Evolutionary conservation across 1,139 yeast genomes (phyloP).

Genomic region (Pichia sp.): DNA sequence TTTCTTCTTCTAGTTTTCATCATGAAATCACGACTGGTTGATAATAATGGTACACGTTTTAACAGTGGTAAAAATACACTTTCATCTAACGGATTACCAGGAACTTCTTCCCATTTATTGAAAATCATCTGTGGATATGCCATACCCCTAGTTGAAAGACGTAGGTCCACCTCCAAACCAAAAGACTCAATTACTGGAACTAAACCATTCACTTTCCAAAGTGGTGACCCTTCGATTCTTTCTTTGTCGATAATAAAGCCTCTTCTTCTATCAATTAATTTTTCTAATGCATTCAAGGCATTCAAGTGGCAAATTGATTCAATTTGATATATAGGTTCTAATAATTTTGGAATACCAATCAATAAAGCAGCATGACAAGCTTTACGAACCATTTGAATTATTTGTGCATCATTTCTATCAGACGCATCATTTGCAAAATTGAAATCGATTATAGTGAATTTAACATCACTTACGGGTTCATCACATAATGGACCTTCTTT

Average conservation of each 20-base stretch:
- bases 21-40: slow-evolving; percentile 82
- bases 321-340: slow-evolving; percentile 79
- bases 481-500: slow-evolving; percentile 89
- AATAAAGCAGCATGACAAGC: slow-evolving; percentile 82
- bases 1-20: slow-evolving; percentile 83
- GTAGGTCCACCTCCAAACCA: slow-evolving; percentile 81
- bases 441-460: slow-evolving; percentile 65
- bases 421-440: slow-evolving; percentile 42
- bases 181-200: slow-evolving; percentile 87
- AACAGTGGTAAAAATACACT: slow-evolving; percentile 58
- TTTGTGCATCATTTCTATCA: slow-evolving; percentile 59
- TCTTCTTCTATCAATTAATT: slow-evolving; percentile 43
- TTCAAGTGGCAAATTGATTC: slow-evolving; percentile 39
- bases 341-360: slow-evolving; percentile 68
- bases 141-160: slow-evolving; percentile 71
- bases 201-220: slow-evolving; percentile 54
- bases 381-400: slow-evolving; percentile 74
- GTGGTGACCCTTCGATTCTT: slow-evolving; percentile 71
- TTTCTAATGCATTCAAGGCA: slow-evolving; percentile 44
- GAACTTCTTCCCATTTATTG: slow-evolving; percentile 69
- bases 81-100: slow-evolving; percentile 85
- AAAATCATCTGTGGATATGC: slow-evolving; percentile 66
- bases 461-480: slow-evolving; percentile 67
- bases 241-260: slow-evolving; percentile 43
- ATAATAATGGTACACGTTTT: slow-evolving; percentile 63